phyloP scores from a whole-genome alignment of 2,329 filamentous ascomycete species.

The Aspergillus fischeri region DNA sequence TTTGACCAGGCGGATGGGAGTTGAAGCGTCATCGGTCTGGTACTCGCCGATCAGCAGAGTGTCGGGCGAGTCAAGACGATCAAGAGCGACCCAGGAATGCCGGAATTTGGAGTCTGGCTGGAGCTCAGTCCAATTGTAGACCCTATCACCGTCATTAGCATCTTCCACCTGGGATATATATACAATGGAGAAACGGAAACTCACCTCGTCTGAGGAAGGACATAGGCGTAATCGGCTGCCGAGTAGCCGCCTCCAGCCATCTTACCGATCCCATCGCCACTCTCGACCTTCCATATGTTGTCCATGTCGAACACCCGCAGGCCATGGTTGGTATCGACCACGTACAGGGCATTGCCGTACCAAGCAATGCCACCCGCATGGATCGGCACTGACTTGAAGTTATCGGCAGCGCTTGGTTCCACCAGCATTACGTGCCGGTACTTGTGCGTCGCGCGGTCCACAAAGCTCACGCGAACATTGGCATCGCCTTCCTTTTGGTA shows the following conservation, averaged over 20 bases:
- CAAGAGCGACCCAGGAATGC: constrained; percentile 35
- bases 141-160: neutral
- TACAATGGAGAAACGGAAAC: constrained; percentile 9
- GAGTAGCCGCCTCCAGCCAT: constrained; percentile 23
- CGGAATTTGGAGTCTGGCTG: constrained; percentile 23
- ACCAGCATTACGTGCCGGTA: constrained; percentile 36
- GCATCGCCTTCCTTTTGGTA: constrained; percentile 24
- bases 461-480: constrained; percentile 30
- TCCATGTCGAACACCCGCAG: constrained; percentile 35
- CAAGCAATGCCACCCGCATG: constrained; percentile 37
- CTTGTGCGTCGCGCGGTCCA: constrained; percentile 25
- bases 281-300: constrained; percentile 35
- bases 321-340: constrained; percentile 33
- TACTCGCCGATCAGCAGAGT: constrained; percentile 35
- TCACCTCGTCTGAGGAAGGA: constrained; percentile 33
- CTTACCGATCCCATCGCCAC: constrained; percentile 31
- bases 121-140: constrained; percentile 1
- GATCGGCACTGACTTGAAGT: constrained; percentile 29
- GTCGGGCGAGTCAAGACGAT: constrained; percentile 29
- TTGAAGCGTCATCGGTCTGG: constrained; percentile 16
- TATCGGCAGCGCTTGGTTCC: constrained; percentile 28
- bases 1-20: constrained; percentile 27
- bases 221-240: constrained; percentile 31
- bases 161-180: neutral
- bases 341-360: constrained; percentile 35